Conservation (phyloP, 768 basidiomycete species). For the Lentinula sp. region DNA sequence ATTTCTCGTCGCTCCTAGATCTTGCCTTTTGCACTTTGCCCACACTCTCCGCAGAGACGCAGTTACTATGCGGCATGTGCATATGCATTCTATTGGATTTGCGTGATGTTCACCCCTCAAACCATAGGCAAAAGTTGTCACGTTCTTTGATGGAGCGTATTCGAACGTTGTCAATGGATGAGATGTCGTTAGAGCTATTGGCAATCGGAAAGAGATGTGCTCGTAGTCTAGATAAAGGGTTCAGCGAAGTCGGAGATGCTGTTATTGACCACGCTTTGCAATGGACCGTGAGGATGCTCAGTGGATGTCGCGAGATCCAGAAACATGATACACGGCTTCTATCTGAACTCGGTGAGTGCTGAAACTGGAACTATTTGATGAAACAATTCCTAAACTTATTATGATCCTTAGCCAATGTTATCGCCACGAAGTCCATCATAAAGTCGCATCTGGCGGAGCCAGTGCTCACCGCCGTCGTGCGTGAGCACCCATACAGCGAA, state of each 20-base stretch:
- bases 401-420: conserved; percentile 19
- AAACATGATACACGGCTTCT: conserved; percentile 15
- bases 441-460: conserved; percentile 68
- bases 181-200: conserved; percentile 23
- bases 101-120: conserved; percentile 15
- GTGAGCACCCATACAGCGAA: conserved; percentile 45
- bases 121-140: conserved; percentile 12
- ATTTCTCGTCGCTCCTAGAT: conserved; percentile 13
- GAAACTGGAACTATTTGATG: no score
- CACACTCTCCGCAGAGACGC: conserved; percentile 9
- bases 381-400: no score
- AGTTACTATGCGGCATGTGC: conserved; percentile 18
- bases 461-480: conserved; percentile 56
- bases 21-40: conserved; percentile 8
- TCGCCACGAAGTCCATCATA: conserved; percentile 23
- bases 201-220: conserved; percentile 18
- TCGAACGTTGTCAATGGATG: conserved; percentile 16
- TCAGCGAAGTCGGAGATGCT: conserved; percentile 18
- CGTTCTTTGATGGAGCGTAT: conserved; percentile 21
- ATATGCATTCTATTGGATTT: conserved; percentile 19
- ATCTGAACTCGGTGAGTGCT: conserved; percentile 15
- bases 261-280: conserved; percentile 44
- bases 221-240: conserved; percentile 14
- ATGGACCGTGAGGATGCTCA: conserved; percentile 45
- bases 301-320: conserved; percentile 22